Evolutionary conservation across 2,329 filamentous ascomycete genomes (phyloP).

Genomic region (Phaeoacremonium minimum): DNA sequence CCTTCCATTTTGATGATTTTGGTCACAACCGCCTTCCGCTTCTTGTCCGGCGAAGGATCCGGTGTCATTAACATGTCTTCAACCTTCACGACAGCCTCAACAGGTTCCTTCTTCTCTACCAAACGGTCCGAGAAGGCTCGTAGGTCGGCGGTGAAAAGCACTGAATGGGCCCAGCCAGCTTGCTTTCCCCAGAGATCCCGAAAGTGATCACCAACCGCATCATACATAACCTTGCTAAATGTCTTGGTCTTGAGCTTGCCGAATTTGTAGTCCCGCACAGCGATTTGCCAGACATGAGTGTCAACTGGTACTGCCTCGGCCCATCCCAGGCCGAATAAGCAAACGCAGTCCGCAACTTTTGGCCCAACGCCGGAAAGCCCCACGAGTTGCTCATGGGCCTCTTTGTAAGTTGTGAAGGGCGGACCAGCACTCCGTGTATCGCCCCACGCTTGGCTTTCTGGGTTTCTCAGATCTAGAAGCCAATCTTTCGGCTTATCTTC

Average conservation of each 20-base stretch:
- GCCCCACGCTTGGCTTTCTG: conserved; percentile 58
- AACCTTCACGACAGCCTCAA: conserved; percentile 22
- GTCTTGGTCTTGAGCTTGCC: conserved; percentile 75
- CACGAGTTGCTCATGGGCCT: conserved; percentile 77
- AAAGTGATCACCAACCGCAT: conserved; percentile 87
- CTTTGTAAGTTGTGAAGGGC: conserved; percentile 50
- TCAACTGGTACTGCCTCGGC: conserved; percentile 92
- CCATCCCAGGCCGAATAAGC: conserved; percentile 94
- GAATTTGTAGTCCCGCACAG: conserved; percentile 91
- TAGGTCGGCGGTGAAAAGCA: conserved; percentile 91
- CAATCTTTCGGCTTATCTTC: conserved; percentile 65
- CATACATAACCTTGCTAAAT: conserved; percentile 83
- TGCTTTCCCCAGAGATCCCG: conserved; percentile 85
- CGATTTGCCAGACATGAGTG: conserved; percentile 98
- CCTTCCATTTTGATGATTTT: conserved; percentile 11
- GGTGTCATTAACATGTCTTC: conserved; percentile 7
- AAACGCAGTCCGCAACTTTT: conserved; percentile 96
- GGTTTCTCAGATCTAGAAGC: conserved; percentile 76
- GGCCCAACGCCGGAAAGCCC: conserved; percentile 84
- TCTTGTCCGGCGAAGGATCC: conserved; percentile 4
- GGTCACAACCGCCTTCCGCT: conserved; percentile 10
- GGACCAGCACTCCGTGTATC: conserved; percentile 24
- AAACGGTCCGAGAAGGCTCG: conserved; percentile 73
- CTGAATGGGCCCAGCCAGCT: conserved; percentile 96
- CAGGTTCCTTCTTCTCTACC: conserved; percentile 13